These are phyloP conservation scores for Carallia brachiata DNA, from an alignment of 345 rosid genomes.

Conservation along the genomic window DNA sequence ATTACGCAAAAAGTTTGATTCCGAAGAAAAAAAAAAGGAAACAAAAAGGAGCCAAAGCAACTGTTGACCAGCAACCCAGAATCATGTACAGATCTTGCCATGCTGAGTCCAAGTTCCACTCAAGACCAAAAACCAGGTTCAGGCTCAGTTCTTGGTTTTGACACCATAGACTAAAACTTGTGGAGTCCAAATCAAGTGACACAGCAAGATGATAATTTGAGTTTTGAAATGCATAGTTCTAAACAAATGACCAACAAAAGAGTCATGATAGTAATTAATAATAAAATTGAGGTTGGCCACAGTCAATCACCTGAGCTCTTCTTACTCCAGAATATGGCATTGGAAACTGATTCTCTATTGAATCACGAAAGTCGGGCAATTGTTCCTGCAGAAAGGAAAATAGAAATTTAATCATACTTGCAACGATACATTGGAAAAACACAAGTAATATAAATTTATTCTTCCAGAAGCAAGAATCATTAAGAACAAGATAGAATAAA, in stretches of 20 bases:
- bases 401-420: neutral
- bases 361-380: slow-evolving; percentile 48
- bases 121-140: neutral
- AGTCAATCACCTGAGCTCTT: slow-evolving; percentile 50
- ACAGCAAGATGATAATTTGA: neutral
- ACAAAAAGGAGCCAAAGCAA: neutral
- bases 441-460: too few species aligned
- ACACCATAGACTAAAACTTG: neutral
- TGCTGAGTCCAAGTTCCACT: neutral
- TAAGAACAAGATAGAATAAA: neutral
- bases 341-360: slow-evolving; percentile 45
- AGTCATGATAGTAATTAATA: neutral
- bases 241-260: too few species aligned
- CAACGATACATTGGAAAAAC: neutral
- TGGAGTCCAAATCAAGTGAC: neutral
- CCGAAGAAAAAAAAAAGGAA: too few species aligned
- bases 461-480: neutral
- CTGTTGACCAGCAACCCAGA: neutral
- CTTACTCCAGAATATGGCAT: slow-evolving; percentile 43
- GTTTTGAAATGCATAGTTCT: neutral
- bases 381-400: slow-evolving; percentile 45
- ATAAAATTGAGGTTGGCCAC: neutral
- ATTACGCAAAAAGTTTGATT: too few species aligned
- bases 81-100: neutral
- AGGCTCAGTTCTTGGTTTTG: neutral